Base-by-base conservation (phyloP, 1,284 basidiomycete species). In the Heliocybe sulcata region DNA sequence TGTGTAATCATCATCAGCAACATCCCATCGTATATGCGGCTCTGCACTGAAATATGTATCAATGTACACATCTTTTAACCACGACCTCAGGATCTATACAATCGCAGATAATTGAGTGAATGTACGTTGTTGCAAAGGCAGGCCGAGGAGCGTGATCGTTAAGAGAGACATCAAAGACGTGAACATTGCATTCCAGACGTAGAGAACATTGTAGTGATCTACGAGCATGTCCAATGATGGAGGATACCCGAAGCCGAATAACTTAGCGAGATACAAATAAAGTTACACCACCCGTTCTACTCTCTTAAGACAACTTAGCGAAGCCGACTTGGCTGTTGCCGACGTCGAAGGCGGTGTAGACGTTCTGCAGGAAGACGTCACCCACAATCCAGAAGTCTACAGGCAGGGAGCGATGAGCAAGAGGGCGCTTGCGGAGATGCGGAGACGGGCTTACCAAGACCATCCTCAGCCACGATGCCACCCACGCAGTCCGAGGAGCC, bases 401-500 rank as follows among this genome's bases (percentile, higher is more conserved):
- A 11, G 11, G 20, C 8, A 14, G 6, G 47, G n/a, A 26, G 23
- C 12, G 4, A 16, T 49, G 20, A 49, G 47, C 27, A 26, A 14
- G 16, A n/a, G 47, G 6, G 47, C 16, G 4, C 3, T 26, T 16
- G 6, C 4, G 20, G 27, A 49, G 20, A 49, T 3, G 6, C 6
- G 8, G 3, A 25, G 47, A 49, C 16, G n/a, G 16, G 38, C 38
- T 42, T 42, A 49, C 47, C 55, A 3, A 56, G 38, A 19, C 63
- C 62, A 26, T 42, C 47, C 22, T 42, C 3, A 29, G 59, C 59
- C 48, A 59, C 63, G 22, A 71, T 59, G 2, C 66, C 70, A 51
- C 69, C 72, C 19, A 75, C 56, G 57, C 74, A 75, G 27, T 68
- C 61, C 2, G 51, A 33, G 0, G 70, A 72, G 29, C 60, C 64